Conservation (phyloP, 306 rosid genomes). For the Comarum palustre region DNA sequence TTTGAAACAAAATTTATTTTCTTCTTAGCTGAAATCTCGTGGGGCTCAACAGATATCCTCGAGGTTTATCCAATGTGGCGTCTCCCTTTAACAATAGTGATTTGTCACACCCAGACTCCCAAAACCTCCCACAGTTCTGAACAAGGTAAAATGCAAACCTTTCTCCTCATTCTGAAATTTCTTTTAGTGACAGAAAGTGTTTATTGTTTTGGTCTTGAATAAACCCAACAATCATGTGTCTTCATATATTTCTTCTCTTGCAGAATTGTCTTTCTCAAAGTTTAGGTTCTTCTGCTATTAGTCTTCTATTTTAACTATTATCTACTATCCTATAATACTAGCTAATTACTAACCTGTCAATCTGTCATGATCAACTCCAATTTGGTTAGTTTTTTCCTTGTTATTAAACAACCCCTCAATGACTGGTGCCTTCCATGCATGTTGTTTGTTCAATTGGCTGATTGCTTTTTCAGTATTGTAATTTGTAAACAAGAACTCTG, state of each 20-base stretch:
- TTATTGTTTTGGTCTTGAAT: neutral
- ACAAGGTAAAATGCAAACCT: neutral
- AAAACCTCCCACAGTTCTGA: neutral
- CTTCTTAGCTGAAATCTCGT: neutral
- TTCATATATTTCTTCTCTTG: neutral
- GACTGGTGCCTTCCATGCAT: constrained; percentile 17
- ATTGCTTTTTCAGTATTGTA: constrained; percentile 17
- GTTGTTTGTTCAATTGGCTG: constrained; percentile 2
- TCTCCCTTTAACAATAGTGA: too few relatives aligned
- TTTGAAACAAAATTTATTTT: too few relatives aligned
- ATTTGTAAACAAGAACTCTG: neutral
- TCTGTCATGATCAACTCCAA: constrained; percentile 34
- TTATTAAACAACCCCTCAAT: constrained; percentile 32
- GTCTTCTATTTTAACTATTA: neutral
- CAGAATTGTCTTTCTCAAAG: neutral
- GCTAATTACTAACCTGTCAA: neutral
- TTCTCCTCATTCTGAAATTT: neutral
- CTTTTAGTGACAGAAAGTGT: neutral
- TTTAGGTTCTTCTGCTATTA: neutral
- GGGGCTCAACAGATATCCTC: neutral
- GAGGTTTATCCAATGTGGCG: neutral
- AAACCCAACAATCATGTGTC: neutral
- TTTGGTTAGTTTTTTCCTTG: constrained; percentile 26
- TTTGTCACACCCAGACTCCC: neutral
- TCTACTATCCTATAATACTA: too few relatives aligned